Base-by-base conservation (phyloP, 2,329 filamentous ascomycete species). In the Cytospora piceae region DNA sequence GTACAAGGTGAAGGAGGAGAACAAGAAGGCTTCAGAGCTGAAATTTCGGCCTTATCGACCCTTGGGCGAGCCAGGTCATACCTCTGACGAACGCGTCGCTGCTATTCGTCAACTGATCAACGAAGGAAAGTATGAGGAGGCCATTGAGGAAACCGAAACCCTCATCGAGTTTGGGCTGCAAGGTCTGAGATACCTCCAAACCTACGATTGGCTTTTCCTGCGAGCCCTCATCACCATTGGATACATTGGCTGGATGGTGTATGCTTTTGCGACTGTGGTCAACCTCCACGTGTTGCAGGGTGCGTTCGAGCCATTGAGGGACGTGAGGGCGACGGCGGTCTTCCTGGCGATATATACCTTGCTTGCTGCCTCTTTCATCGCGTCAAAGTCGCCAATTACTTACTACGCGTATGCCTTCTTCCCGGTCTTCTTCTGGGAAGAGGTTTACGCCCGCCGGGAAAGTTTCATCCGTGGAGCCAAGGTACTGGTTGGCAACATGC, bases 131-230 rank as follows among this genome's bases (percentile, higher is more conserved):
- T 88, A 89, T 69, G 88, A 94, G 64, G 86, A 92, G 71, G 92
- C 94, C 1, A 97, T 98, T 71, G 82, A 87, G 65, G 86, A 91
- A 72, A 93, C 92, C 1, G 88, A 90, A 52, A 85, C 88, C 32
- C 82, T 99, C 17, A 91, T 98, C 67, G 85, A 90, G 66, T 79
- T 92, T 59, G 90, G 88, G 1, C 83, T 99, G 1, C 86, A 93
- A 68, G 95, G 95, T 9, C 81, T 99, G 67, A 87, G 95, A 59
- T 99, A 99, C 75, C 84, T 99, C 31, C 95, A 99, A 77, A 99
- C 94, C 0, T 99, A 99, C 73, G 95, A 99, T 79, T 99, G 95
- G 95, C 83, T 99, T 2, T 99, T 99, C 78, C 80, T 99, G 42
- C 86, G 95, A 67, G 90, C 92, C 2, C 83, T 99, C 58, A 90